Percentiles rank a stretch among this genome's conserved stretches.
These are phyloP conservation scores for Sisymbrium altissimum DNA, from an alignment of 345 rosid species.

Conservation along the genomic window DNA sequence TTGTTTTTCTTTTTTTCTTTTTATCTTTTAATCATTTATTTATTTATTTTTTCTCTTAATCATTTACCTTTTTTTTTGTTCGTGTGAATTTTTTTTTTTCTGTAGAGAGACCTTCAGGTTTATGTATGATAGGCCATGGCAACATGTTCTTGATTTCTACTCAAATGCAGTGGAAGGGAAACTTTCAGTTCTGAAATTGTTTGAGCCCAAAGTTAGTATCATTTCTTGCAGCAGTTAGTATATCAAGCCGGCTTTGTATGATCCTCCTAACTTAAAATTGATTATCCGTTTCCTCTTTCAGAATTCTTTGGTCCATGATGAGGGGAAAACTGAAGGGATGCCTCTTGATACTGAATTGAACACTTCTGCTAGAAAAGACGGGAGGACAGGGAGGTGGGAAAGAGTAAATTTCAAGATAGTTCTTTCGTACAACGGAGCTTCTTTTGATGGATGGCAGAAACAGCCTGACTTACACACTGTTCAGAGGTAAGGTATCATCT, in stretches of 20 bases:
- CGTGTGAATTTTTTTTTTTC: not conserved
- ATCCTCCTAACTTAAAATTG: not conserved
- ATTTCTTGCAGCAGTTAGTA: not conserved
- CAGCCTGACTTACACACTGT: constrained; percentile 88
- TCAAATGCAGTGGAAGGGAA: constrained; percentile 50
- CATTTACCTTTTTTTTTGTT: not conserved
- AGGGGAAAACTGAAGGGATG: constrained; percentile 24
- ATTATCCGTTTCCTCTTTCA: not conserved
- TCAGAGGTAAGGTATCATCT: constrained; percentile 52
- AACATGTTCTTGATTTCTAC: constrained; percentile 58
- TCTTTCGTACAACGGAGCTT: constrained; percentile 73
- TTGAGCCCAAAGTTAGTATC: constrained; percentile 44
- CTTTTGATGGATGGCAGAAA: constrained; percentile 98
- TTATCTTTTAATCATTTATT: too few relatives aligned
- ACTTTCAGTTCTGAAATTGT: constrained; percentile 42
- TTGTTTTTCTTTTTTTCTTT: too few relatives aligned
- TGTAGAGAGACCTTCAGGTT: constrained; percentile 64
- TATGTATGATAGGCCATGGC: constrained; percentile 79
- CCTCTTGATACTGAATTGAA: constrained; percentile 27
- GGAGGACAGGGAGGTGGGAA: constrained; percentile 71
- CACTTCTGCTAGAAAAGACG: constrained; percentile 32
- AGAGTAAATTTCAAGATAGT: constrained; percentile 72
- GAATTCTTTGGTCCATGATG: constrained; percentile 42
- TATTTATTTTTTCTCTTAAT: not conserved
- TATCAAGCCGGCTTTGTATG: not conserved